These are phyloP conservation scores for Neofusicoccum umdonicola DNA, from an alignment of 2,329 filamentous ascomycete genomes.

Conservation along the genomic window DNA sequence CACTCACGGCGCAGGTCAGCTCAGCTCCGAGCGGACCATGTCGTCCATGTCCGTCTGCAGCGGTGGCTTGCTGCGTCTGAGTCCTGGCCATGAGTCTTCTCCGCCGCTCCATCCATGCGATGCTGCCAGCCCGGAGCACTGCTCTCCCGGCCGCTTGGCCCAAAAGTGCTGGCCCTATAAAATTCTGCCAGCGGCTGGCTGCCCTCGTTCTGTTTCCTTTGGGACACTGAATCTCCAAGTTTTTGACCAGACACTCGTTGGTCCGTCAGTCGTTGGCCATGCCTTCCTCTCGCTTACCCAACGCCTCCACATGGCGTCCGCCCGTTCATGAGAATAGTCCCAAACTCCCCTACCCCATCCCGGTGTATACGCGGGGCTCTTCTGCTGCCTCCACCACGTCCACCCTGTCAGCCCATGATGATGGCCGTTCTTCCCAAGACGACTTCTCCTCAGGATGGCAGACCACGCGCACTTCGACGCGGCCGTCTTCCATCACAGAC, in stretches of 20 bases:
- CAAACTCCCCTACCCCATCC: background rate
- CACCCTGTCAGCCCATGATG: background rate
- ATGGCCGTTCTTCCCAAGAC: background rate
- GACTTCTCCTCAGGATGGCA: slow-evolving; percentile 2
- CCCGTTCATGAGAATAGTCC: background rate
- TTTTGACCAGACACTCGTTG: background rate
- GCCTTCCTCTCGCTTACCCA: slow-evolving; percentile 2
- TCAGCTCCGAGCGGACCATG: slow-evolving; percentile 1
- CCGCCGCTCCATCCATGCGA: background rate
- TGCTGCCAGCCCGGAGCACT: background rate
- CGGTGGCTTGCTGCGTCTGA: background rate
- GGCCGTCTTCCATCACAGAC: slow-evolving; percentile 1
- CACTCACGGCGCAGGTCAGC: background rate
- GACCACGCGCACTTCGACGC: slow-evolving; percentile 4
- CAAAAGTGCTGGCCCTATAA: background rate
- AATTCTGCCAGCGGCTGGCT: background rate
- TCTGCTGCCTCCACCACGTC: background rate
- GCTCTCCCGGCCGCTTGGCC: background rate
- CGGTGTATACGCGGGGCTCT: background rate
- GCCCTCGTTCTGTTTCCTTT: background rate
- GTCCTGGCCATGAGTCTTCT: background rate
- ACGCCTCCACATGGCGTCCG: background rate
- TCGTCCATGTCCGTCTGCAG: background rate
- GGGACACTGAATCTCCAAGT: slow-evolving; percentile 5
- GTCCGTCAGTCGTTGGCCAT: background rate